phyloP scores from a whole-genome alignment of 257 asterid species.

The Rauvolfia tetraphylla region DNA sequence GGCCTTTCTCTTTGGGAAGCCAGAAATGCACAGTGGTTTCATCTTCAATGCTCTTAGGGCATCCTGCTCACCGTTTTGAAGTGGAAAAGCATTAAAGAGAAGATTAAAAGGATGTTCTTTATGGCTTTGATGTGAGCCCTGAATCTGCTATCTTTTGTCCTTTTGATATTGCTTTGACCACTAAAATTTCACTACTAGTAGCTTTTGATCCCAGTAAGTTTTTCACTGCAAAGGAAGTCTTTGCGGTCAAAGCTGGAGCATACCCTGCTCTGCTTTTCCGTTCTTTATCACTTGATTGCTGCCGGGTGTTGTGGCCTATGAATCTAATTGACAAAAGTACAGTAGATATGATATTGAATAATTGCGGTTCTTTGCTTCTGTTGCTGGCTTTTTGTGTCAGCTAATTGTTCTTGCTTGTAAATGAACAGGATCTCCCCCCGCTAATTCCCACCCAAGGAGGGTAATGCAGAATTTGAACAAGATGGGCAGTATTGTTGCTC shows the following conservation, averaged over 20 bases:
- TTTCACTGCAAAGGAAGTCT: neutral
- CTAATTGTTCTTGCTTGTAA: neutral
- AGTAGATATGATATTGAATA: neutral
- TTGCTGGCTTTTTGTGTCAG: neutral
- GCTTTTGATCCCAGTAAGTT: neutral
- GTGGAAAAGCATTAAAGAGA: too few relatives aligned
- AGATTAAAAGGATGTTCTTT: neutral
- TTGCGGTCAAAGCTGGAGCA: neutral
- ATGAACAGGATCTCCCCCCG: conserved; percentile 31
- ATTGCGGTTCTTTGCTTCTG: neutral
- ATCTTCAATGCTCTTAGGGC: neutral
- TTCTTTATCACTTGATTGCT: neutral
- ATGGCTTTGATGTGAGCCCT: neutral
- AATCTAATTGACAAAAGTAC: neutral
- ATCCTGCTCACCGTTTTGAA: neutral
- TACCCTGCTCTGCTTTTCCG: neutral
- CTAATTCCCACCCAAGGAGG: conserved; percentile 24
- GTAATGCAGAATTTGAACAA: neutral
- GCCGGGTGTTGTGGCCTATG: neutral
- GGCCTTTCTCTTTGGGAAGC: neutral
- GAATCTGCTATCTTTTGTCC: neutral
- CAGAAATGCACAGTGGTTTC: neutral
- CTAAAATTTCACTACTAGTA: neutral
- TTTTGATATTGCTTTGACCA: conserved; percentile 7
- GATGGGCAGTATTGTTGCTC: neutral